Percentiles rank a stretch among this genome's conserved stretches.
These are phyloP conservation scores for Psidium friedrichsthalianum DNA, from an alignment of 345 rosid species.

Conservation along the genomic window DNA sequence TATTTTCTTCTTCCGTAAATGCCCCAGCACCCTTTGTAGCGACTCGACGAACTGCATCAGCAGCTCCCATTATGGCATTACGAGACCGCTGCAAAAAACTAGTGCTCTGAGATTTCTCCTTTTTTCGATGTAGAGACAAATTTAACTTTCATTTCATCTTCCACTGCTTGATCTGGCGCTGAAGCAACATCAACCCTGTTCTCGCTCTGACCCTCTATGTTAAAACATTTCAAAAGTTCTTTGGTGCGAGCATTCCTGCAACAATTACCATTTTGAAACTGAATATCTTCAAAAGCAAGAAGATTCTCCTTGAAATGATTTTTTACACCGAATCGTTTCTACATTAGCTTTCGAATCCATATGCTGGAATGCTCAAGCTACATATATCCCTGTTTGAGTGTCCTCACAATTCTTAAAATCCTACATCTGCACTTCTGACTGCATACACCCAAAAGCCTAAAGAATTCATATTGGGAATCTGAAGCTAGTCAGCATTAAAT, in stretches of 20 bases:
- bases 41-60: conserved; percentile 90
- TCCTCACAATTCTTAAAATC: not conserved
- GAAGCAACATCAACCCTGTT: conserved; percentile 59
- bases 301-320: not conserved
- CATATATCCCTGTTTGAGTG: not conserved
- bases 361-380: not conserved
- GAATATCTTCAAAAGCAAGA: not conserved
- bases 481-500: not conserved
- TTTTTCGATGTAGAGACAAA: conserved; percentile 61
- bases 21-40: conserved; percentile 87
- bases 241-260: conserved; percentile 94
- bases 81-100: conserved; percentile 83
- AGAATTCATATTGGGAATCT: not conserved
- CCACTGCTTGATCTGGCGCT: conserved; percentile 47
- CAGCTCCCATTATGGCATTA: conserved; percentile 98
- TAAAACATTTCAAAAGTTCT: conserved; percentile 81
- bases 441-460: not conserved
- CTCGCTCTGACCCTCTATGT: conserved; percentile 82
- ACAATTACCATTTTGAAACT: not conserved
- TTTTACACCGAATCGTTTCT: not conserved
- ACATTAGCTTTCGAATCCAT: not conserved
- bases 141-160: conserved; percentile 80
- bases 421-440: not conserved
- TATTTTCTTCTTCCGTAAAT: conserved; percentile 50
- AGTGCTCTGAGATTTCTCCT: conserved; percentile 79